Conservation (phyloP, 768 basidiomycete species). For the Sarcodon aspratus region DNA sequence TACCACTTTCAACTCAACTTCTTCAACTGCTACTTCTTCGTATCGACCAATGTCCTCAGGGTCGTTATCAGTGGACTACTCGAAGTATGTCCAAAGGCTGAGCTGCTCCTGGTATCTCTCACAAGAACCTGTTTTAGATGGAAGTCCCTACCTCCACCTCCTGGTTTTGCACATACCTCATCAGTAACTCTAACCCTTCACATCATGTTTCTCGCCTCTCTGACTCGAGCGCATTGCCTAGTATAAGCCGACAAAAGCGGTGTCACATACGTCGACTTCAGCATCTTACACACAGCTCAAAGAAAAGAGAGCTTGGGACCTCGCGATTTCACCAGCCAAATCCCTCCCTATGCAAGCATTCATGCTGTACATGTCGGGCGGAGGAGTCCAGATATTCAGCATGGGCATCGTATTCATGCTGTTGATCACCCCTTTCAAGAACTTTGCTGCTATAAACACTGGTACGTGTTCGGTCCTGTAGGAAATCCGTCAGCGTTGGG, state of each 20-base stretch:
- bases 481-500: too few species aligned
- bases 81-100: neutral
- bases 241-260: conserved; percentile 30
- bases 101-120: neutral
- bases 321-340: conserved; percentile 78
- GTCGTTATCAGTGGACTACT: neutral
- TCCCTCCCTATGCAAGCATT: conserved; percentile 93
- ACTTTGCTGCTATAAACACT: conserved; percentile 64
- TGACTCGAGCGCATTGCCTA: conserved; percentile 13
- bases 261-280: conserved; percentile 21
- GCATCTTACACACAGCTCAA: conserved; percentile 58
- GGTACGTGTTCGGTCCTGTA: conserved; percentile 32
- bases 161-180: conserved; percentile 40
- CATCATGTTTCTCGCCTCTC: neutral
- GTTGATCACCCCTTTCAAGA: conserved; percentile 77
- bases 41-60: too few species aligned
- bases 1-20: too few species aligned
- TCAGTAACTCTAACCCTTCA: conserved; percentile 12
- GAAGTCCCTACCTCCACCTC: conserved; percentile 53
- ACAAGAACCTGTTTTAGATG: conserved; percentile 29
- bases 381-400: conserved; percentile 92
- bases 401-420: conserved; percentile 96
- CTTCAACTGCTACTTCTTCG: too few species aligned
- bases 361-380: conserved; percentile 98
- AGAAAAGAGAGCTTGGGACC: conserved; percentile 75